Evolutionary conservation across 1,284 basidiomycete species (phyloP).

Genomic region (Coniophora puteana): DNA sequence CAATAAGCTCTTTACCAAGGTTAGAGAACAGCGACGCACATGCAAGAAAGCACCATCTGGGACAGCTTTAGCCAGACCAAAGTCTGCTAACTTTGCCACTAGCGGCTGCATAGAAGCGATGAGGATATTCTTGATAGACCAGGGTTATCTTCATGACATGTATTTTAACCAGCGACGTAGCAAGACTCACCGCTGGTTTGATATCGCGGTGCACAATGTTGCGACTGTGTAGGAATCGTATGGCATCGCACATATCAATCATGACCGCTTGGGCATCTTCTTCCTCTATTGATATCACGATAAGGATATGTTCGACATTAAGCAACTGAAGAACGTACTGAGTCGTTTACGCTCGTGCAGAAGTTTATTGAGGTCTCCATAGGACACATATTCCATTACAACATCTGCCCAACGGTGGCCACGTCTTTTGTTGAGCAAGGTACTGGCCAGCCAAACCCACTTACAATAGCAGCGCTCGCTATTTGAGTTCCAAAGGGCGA

Average conservation of each 20-base stretch:
- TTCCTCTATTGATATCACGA: background rate
- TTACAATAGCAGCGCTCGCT: background rate
- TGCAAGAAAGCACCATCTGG: background rate
- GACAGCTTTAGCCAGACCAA: background rate
- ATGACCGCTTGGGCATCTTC: background rate
- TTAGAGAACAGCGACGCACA: background rate
- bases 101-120: background rate
- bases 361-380: background rate
- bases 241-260: background rate
- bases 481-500: background rate
- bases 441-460: background rate
- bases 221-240: background rate
- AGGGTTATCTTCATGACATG: background rate
- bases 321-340: background rate
- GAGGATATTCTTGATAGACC: background rate
- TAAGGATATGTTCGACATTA: background rate
- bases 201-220: background rate
- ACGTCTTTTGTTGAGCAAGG: background rate
- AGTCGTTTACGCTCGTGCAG: background rate
- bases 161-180: background rate
- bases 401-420: no score
- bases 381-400: background rate
- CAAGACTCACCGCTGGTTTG: background rate
- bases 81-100: background rate
- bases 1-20: background rate